Percentiles rank a stretch among this genome's conserved stretches.
Evolutionary conservation across 495 filamentous ascomycete genomes (phyloP).

Genomic region (Achaetomiella virescens): DNA sequence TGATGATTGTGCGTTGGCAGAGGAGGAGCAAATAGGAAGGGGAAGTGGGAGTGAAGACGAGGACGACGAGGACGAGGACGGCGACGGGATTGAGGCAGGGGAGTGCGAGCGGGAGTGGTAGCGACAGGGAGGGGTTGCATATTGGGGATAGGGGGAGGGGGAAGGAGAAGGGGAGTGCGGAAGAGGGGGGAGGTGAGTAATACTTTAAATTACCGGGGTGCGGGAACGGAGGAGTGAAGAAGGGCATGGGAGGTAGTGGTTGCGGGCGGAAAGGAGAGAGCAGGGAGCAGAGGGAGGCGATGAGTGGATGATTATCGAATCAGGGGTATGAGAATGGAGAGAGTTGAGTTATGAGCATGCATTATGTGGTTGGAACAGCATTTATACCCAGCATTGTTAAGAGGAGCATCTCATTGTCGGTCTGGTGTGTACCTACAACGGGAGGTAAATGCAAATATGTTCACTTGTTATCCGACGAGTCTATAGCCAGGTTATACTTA

Average conservation of each 20-base stretch:
- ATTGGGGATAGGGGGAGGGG: background rate
- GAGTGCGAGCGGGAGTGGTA: constrained; percentile 2
- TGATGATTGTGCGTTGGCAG: background rate
- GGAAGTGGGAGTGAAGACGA: background rate
- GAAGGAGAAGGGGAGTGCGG: background rate
- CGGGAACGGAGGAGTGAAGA: no score
- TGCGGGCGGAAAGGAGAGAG: background rate
- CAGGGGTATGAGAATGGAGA: background rate
- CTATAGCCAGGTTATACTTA: no score
- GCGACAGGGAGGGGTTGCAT: constrained; percentile 17
- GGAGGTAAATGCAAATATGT: no score
- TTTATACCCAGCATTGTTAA: no score
- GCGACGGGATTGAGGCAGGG: background rate
- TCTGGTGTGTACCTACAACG: no score
- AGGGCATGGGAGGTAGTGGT: no score
- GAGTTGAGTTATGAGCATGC: background rate
- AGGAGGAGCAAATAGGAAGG: background rate
- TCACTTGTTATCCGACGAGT: no score
- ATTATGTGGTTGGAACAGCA: background rate
- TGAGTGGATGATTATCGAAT: background rate
- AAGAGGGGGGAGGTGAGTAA: no score
- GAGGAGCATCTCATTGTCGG: no score
- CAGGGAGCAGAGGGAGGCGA: background rate
- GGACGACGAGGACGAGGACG: background rate
- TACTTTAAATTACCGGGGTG: no score